Conservation (phyloP, 2,329 filamentous ascomycete genomes). For the Whalleya microplaca region DNA sequence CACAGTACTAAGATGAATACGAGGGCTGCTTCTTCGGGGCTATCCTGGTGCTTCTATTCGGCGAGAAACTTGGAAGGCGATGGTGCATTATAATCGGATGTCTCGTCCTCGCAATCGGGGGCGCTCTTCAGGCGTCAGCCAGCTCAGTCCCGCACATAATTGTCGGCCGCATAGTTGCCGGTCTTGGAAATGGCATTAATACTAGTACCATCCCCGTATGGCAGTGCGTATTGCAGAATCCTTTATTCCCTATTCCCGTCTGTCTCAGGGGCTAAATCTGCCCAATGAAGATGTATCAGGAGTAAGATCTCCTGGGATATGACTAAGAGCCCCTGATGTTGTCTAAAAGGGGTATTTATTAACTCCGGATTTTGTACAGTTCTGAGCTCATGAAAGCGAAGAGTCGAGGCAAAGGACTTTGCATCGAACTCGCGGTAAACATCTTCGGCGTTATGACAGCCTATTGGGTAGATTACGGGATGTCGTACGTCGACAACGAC, state of each 20-base stretch:
- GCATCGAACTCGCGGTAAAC: conserved; percentile 64
- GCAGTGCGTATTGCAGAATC: too few relatives aligned
- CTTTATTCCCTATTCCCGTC: too few relatives aligned
- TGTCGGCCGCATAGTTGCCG: conserved; percentile 53
- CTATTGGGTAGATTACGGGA: conserved; percentile 64
- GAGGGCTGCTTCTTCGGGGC: conserved; percentile 61
- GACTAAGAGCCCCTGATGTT: too few relatives aligned
- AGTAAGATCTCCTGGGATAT: too few relatives aligned
- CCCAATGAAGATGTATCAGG: too few relatives aligned
- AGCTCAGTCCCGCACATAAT: conserved; percentile 57
- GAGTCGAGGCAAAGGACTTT: conserved; percentile 62
- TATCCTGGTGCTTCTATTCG: conserved; percentile 50
- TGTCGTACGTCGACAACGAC: conserved; percentile 54
- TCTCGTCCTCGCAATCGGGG: conserved; percentile 60
- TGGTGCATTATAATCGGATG: conserved; percentile 60
- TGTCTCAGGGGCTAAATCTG: too few relatives aligned
- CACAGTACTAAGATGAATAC: conserved; percentile 36
- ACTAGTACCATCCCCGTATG: conserved; percentile 59
- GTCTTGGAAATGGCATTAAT: conserved; percentile 47
- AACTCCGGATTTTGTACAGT: too few relatives aligned
- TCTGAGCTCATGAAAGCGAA: conserved; percentile 62
- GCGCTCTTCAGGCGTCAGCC: conserved; percentile 46
- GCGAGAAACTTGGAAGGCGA: conserved; percentile 60
- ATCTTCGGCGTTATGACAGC: conserved; percentile 60
- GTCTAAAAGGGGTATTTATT: too few relatives aligned